Base-by-base conservation (phyloP, 768 basidiomycete species). In the Epithele typhae region DNA sequence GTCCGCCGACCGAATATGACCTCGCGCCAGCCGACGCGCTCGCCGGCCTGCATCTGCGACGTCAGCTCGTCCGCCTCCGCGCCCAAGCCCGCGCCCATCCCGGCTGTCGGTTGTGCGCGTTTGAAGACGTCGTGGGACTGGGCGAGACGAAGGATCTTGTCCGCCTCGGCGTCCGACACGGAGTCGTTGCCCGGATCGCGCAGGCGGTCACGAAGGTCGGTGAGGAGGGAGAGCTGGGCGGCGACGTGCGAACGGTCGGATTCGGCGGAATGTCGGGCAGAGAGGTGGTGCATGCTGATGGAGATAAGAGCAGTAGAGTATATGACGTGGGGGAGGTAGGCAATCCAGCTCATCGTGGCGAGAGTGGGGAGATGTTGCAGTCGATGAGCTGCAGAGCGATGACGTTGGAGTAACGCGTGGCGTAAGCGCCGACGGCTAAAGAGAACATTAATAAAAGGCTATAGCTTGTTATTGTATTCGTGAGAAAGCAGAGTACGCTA, bases 251-350 rank as follows among this genome's bases (percentile, higher is more conserved):
- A 69, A 35, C 74, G 74, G 47, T 84, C 79, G 35, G 78, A 78
- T 37, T 72, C 74, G 27, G 71, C 67, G 0, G 57, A 55, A 40
- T 70, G 75, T 49, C 79, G 72, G 43, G 77, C 73, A 58, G 65
- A 71, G 32, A 86, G 71, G 22, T 84, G 68, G 63, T 88, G 84
- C 46, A 84, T 79, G 23, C 83, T 78, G 49, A 86, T 61, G 19
- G 84, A 84, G 38, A 76, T 79, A 55, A 85, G 69, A 8, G 81
- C 82, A 37, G 81, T 66, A 25, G 82, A 77, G 62, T 78, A 87
- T 52, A 86, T 43, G 43, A 82, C 67, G 55, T 87, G 83, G 23
- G 80, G 82, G 47, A 83, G 59, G 65, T 85, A 86, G 6, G 61
- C 57, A 6, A 54, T 40, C 45, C 57, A 52, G 18, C 52, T 47